Percentiles rank a stretch among this genome's conserved stretches.
Conservation (phyloP, 805 yeast genomes). For the Candida pini region DNA sequence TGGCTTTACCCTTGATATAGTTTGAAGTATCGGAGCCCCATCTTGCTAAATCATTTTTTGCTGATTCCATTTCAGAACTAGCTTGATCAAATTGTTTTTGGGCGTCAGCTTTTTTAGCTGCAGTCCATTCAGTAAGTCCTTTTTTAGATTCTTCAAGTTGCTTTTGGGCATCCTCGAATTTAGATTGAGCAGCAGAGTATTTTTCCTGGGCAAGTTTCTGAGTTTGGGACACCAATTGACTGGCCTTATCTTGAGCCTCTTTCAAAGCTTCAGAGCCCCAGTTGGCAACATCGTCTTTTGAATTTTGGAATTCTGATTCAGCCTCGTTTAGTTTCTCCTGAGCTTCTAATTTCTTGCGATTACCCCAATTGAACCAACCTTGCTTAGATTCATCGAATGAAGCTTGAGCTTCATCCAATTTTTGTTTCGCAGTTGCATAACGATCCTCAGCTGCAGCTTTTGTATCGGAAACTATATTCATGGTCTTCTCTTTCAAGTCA, state of each 20-base stretch:
- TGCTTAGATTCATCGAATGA: constrained; percentile 27
- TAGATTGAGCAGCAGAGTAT: no score
- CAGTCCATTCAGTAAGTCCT: constrained; percentile 21
- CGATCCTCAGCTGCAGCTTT: constrained; percentile 18
- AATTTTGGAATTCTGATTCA: constrained; percentile 29
- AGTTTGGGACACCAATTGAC: constrained; percentile 5
- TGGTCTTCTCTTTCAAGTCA: constrained; percentile 7
- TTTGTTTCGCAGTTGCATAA: constrained; percentile 22
- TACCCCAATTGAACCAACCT: constrained; percentile 36
- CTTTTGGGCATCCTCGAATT: no score
- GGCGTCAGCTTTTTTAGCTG: constrained; percentile 32
- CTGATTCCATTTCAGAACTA: no score
- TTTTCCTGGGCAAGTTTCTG: constrained; percentile 6
- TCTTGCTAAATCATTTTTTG: constrained; percentile 36
- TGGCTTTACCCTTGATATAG: constrained; percentile 37
- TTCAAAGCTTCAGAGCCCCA: constrained; percentile 21
- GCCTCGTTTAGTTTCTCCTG: constrained; percentile 30
- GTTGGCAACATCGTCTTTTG: constrained; percentile 21
- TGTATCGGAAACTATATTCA: constrained; percentile 10
- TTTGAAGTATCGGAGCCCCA: constrained; percentile 42
- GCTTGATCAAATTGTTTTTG: no score
- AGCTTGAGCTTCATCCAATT: constrained; percentile 26
- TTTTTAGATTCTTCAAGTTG: constrained; percentile 14
- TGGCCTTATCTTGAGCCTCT: constrained; percentile 24
- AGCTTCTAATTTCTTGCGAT: constrained; percentile 30